phyloP scores from a whole-genome alignment of 257 asterid species.

The Nicotiana tabacum region DNA sequence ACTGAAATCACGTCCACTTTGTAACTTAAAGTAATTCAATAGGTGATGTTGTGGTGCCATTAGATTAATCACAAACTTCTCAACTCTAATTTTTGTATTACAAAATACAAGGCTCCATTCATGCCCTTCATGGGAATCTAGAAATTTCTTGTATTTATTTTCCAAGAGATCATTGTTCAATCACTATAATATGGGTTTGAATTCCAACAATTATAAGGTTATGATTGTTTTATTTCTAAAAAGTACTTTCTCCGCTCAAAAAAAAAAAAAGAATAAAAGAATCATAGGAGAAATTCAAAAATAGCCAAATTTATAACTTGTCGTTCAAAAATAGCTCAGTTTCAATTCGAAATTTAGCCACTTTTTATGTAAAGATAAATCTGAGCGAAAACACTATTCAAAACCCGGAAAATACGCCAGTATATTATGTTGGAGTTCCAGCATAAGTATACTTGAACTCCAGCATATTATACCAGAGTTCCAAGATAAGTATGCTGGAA shows the following conservation, averaged over 20 bases:
- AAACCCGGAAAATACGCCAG: too few relatives aligned
- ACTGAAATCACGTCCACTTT: background rate
- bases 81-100: background rate
- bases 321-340: too few relatives aligned
- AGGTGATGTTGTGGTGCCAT: background rate
- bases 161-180: background rate
- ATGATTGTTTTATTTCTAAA: background rate
- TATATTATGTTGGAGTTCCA: too few relatives aligned
- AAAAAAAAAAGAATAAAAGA: background rate
- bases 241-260: background rate
- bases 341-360: too few relatives aligned
- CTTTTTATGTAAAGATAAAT: too few relatives aligned
- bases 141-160: background rate
- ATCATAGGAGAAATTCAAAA: too few relatives aligned
- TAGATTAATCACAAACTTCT: background rate
- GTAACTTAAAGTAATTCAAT: background rate
- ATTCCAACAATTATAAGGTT: background rate
- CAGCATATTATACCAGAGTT: too few relatives aligned
- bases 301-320: too few relatives aligned
- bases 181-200: background rate
- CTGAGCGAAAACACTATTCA: too few relatives aligned
- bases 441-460: too few relatives aligned
- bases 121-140: background rate
- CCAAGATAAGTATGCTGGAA: too few relatives aligned
- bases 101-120: background rate